Conservation (phyloP, 2,329 filamentous ascomycete species). For the Fusarium xylarioides region DNA sequence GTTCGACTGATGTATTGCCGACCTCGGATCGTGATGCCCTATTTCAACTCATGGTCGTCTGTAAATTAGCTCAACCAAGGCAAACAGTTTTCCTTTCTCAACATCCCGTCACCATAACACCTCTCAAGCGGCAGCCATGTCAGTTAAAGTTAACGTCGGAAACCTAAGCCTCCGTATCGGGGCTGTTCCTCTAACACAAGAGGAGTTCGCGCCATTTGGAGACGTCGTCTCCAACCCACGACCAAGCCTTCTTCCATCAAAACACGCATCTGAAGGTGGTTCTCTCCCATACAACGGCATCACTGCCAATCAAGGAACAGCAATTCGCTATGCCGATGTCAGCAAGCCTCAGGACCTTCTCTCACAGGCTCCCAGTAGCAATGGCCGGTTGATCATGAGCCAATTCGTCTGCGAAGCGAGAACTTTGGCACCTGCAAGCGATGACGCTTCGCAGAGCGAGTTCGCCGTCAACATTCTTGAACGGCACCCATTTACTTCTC, state of each 20-base stretch:
- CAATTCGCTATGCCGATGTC: conserved; percentile 85
- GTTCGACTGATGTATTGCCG: neutral
- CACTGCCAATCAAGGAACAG: conserved; percentile 84
- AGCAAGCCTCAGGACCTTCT: conserved; percentile 80
- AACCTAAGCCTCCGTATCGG: conserved; percentile 52
- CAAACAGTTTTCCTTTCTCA: neutral
- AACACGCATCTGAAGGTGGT: conserved; percentile 51
- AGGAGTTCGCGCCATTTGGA: conserved; percentile 81
- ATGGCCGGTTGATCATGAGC: conserved; percentile 72
- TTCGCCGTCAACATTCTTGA: conserved; percentile 80
- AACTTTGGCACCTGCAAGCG: conserved; percentile 32
- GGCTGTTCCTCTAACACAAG: conserved; percentile 72
- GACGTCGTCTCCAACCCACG: conserved; percentile 81
- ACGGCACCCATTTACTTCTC: conserved; percentile 91
- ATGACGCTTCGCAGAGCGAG: conserved; percentile 22
- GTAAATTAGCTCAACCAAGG: conserved; percentile 6
- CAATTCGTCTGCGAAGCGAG: conserved; percentile 81
- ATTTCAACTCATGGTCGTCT: neutral
- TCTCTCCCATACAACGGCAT: conserved; percentile 59
- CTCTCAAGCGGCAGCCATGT: conserved; percentile 28
- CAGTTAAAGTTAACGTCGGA: conserved; percentile 40
- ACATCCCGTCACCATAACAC: neutral
- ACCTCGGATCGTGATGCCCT: conserved; percentile 7
- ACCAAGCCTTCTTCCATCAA: conserved; percentile 62
- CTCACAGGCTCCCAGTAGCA: conserved; percentile 66